Conservation (phyloP, 768 basidiomycete species). For the Leucosporidium scottii region DNA sequence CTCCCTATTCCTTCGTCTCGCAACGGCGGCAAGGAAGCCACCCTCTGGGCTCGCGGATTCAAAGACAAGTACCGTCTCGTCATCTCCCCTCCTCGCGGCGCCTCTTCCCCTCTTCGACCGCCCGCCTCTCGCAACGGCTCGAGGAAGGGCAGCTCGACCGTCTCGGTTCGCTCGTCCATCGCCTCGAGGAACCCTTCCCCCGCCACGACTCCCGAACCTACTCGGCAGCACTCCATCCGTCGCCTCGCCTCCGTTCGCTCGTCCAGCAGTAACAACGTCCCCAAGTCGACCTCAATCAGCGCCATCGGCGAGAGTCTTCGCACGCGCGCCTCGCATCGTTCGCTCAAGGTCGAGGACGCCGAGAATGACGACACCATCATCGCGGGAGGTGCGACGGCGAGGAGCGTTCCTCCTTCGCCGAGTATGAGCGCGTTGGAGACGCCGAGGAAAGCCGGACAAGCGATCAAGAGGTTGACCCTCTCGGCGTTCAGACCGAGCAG, state of each 20-base stretch:
- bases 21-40: slow-evolving; percentile 56
- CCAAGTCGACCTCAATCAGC: no score
- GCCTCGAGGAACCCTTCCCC: background rate
- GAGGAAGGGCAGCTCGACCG: slow-evolving; percentile 3
- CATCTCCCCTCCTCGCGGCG: slow-evolving; percentile 9
- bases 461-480: slow-evolving; percentile 17
- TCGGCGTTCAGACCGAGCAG: slow-evolving; percentile 9
- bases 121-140: background rate
- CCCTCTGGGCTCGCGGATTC: slow-evolving; percentile 82
- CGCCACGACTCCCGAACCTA: slow-evolving; percentile 8
- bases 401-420: background rate
- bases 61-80: slow-evolving; percentile 72
- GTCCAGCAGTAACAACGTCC: background rate
- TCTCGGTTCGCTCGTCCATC: slow-evolving; percentile 6
- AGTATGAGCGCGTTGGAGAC: slow-evolving; percentile 1
- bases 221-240: slow-evolving; percentile 13
- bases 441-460: background rate
- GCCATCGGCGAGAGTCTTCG: background rate
- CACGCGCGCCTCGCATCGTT: background rate
- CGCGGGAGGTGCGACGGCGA: background rate
- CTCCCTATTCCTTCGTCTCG: slow-evolving; percentile 42
- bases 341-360: background rate
- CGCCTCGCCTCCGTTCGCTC: slow-evolving; percentile 19
- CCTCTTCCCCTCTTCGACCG: background rate
- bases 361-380: background rate